Evolutionary conservation across 2,329 filamentous ascomycete genomes (phyloP).

Genomic region (Sporothrix globosa): DNA sequence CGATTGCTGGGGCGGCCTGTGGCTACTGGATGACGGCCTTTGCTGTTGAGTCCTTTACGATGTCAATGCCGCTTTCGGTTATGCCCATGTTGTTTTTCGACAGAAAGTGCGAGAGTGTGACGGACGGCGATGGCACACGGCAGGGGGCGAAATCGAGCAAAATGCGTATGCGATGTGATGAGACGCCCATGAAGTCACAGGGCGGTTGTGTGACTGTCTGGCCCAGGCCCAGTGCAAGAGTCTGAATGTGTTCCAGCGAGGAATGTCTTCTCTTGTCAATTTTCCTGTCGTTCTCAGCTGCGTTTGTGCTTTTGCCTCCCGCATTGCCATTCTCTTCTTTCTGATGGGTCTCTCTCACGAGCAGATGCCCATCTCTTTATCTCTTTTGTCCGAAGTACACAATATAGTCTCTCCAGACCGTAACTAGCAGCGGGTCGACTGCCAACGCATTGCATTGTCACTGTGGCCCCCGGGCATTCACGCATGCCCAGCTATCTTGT

Average conservation of each 20-base stretch:
- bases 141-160: not conserved
- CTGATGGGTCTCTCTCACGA: not conserved
- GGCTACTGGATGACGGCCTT: constrained; percentile 6
- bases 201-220: constrained; percentile 5
- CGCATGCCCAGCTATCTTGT: constrained; percentile 18
- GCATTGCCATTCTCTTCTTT: not conserved
- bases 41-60: not conserved
- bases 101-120: not conserved
- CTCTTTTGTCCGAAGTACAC: not conserved
- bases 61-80: constrained; percentile 4
- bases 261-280: not conserved
- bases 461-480: constrained; percentile 8
- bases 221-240: not conserved
- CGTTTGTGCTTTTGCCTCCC: not conserved
- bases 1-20: constrained; percentile 15
- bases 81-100: not conserved
- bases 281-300: not conserved
- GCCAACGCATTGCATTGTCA: constrained; percentile 28
- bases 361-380: constrained; percentile 24
- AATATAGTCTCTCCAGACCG: constrained; percentile 11
- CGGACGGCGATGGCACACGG: not conserved
- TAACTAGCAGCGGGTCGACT: constrained; percentile 25
- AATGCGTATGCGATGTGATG: constrained; percentile 1
- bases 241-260: not conserved
- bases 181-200: constrained; percentile 10